Base-by-base conservation (phyloP, 23 red algal species). In the Gracilariopsis chorda region DNA sequence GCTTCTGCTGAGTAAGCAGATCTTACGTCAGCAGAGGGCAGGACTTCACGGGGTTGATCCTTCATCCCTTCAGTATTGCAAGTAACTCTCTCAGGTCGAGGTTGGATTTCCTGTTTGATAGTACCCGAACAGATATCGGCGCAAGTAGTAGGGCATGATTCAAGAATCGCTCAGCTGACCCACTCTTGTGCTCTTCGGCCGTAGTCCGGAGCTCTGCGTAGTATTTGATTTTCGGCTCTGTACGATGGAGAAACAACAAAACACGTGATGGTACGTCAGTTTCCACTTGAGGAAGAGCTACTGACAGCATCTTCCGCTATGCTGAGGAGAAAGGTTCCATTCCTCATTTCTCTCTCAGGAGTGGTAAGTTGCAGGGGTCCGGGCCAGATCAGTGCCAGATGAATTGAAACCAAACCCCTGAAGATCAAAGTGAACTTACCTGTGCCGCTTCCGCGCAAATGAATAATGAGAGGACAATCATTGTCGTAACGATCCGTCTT, bases 161-260 rank as follows among this genome's bases (percentile, higher is more conserved):
- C 39, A 88, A 23, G 51, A 88, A 42, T 14, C 39, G 44, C 45
- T 88, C 10, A 9, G 46, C 57, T 24, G 77, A n/a, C 19, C 43
- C 88, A 76, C 13, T 45, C 8, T 90, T 29, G 8, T 45, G 19
- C 13, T 82, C 43, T 52, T 69, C 58, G 14, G 12, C 25, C 19
- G 58, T 63, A 43, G 75, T 84, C 19, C 90, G 86, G 24, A 97
- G 57, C 86, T 97, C 95, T 33, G 90, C 90, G 44, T 97, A 97
- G 45, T 79, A 97, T 47, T 97, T 97, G 2, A 94, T 56, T 86
- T 97, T 97, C 16, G 90, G 95, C 59, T 97, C 95, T 29, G 91
- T 60, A 37, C 21, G 69, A 16, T n/a, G 49, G 32, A 76, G 69
- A 23, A 25, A 76, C 21, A 44, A 37, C 32, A 11, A 45, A 19